Conservation (phyloP, 75 land plant species). For the Chamaecyparis obtusa region DNA sequence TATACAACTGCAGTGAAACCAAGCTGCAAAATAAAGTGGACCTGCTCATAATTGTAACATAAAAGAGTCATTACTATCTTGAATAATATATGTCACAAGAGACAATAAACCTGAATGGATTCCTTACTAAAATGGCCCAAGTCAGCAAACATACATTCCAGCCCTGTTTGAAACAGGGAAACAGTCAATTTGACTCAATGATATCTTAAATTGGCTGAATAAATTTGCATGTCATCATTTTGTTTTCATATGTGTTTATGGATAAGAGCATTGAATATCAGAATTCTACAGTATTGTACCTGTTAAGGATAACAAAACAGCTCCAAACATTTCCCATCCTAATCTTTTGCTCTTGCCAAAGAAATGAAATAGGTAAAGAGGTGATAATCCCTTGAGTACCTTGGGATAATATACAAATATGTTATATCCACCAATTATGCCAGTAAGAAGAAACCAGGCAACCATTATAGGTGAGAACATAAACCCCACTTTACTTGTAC, state of each 20-base stretch:
- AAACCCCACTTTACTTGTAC: conserved; percentile 62
- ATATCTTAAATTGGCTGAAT: not conserved
- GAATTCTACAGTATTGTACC: conserved; percentile 37
- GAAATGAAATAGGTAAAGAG: conserved; percentile 53
- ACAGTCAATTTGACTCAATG: not conserved
- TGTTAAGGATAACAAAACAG: conserved; percentile 71
- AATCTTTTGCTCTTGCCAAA: conserved; percentile 49
- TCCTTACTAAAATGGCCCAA: conserved; percentile 71
- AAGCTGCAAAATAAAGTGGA: conserved; percentile 35
- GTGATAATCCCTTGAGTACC: conserved; percentile 65
- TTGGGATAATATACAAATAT: conserved; percentile 44
- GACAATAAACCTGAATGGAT: conserved; percentile 57
- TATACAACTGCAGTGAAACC: conserved; percentile 54
- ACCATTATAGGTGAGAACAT: conserved; percentile 76
- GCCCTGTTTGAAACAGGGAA: conserved; percentile 30
- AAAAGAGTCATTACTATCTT: not conserved
- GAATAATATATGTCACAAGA: not conserved
- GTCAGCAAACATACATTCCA: conserved; percentile 87
- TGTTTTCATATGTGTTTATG: not conserved
- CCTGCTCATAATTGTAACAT: not conserved
- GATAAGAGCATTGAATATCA: not conserved
- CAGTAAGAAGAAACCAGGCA: conserved; percentile 53
- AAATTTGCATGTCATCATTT: not conserved
- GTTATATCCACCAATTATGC: conserved; percentile 61
- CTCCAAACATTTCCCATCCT: conserved; percentile 76